Conservation (phyloP, 805 yeast species). For the Candida odintsovae region DNA sequence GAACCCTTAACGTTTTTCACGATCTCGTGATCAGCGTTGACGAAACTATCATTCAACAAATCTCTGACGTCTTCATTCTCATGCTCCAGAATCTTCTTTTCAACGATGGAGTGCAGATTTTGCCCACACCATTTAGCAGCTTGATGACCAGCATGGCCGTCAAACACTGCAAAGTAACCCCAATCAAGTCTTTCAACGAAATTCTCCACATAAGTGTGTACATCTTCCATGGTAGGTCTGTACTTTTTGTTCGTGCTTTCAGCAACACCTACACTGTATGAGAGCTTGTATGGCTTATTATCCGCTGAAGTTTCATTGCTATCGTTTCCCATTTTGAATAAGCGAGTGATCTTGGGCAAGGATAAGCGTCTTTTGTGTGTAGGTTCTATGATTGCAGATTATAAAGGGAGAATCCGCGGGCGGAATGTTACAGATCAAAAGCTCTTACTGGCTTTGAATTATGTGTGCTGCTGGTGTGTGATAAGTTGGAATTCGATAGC, state of each 20-base stretch:
- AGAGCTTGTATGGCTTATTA: conserved; percentile 35
- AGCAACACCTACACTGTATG: conserved; percentile 86
- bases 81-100: conserved; percentile 45
- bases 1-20: conserved; percentile 56
- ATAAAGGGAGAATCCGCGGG: neutral
- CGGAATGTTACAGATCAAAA: neutral
- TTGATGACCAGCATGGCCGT: conserved; percentile 94
- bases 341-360: conserved; percentile 1
- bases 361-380: conserved; percentile 1
- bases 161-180: conserved; percentile 94
- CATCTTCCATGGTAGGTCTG: conserved; percentile 92
- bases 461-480: neutral
- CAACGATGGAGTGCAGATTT: conserved; percentile 66
- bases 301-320: neutral
- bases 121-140: conserved; percentile 95
- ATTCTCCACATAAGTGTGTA: conserved; percentile 87
- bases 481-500: neutral
- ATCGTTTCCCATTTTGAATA: conserved; percentile 1
- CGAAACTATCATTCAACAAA: conserved; percentile 62
- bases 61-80: conserved; percentile 54
- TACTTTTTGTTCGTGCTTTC: conserved; percentile 79
- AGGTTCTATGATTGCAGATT: neutral
- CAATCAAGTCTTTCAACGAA: conserved; percentile 87
- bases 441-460: neutral
- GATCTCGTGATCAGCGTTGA: conserved; percentile 68